Conservation (phyloP, 768 basidiomycete genomes). For the Pulveroboletus ravenelii region DNA sequence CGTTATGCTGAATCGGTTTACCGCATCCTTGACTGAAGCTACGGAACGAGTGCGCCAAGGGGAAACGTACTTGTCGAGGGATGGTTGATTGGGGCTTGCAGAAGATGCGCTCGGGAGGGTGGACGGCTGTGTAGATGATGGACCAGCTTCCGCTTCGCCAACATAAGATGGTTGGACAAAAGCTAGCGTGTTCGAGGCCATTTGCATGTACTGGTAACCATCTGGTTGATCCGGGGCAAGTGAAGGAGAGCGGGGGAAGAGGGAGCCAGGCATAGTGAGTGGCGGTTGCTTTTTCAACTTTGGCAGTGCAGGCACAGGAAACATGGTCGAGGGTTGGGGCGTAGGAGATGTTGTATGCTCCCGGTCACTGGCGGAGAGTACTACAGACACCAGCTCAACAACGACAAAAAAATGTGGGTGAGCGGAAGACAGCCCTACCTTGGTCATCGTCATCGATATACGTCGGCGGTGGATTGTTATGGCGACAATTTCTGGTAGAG, state of each 20-base stretch:
- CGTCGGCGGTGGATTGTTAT: neutral
- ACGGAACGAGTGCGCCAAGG: slow-evolving; percentile 33
- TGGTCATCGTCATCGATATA: slow-evolving; percentile 10
- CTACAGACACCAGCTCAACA: slow-evolving; percentile 14
- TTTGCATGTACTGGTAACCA: neutral
- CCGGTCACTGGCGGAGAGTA: slow-evolving; percentile 17
- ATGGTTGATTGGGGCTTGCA: neutral
- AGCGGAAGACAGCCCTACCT: slow-evolving; percentile 16
- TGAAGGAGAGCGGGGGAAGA: slow-evolving; percentile 72
- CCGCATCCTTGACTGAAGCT: slow-evolving; percentile 46
- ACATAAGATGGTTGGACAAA: neutral
- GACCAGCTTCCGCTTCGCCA: slow-evolving; percentile 11
- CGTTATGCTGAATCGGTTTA: slow-evolving; percentile 42
- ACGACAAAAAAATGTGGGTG: neutral
- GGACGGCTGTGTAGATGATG: slow-evolving; percentile 13
- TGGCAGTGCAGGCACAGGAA: slow-evolving; percentile 29
- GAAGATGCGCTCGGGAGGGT: neutral
- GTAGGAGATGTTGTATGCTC: slow-evolving; percentile 22
- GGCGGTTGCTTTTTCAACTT: slow-evolving; percentile 35
- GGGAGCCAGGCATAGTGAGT: slow-evolving; percentile 72
- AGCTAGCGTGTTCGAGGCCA: neutral
- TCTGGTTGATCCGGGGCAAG: slow-evolving; percentile 40
- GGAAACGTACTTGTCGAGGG: slow-evolving; percentile 19
- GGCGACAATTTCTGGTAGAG: neutral
- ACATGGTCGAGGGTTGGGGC: slow-evolving; percentile 5